phyloP scores from a whole-genome alignment of 2,329 filamentous ascomycete genomes.

The Colletotrichum horii region DNA sequence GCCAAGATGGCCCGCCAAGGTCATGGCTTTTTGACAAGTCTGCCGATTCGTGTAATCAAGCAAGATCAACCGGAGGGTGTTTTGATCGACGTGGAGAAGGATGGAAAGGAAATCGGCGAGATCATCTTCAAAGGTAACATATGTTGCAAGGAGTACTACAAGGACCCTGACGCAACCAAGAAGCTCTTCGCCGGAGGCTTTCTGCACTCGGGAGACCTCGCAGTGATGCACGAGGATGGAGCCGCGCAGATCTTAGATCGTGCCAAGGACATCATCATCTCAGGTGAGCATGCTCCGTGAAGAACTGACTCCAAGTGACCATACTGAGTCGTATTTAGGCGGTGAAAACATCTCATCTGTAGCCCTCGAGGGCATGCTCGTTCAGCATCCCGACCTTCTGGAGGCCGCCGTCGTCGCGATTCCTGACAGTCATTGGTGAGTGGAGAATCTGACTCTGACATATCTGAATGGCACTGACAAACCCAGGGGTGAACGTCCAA shows the following conservation, averaged over 20 bases:
- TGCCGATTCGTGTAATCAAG: constrained; percentile 84
- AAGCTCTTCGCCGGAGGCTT: constrained; percentile 89
- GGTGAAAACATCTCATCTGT: constrained; percentile 98
- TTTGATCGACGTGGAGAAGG: constrained; percentile 69
- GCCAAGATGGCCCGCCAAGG: constrained; percentile 92
- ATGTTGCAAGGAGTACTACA: constrained; percentile 90
- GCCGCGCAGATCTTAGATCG: constrained; percentile 86
- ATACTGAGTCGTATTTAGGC: constrained; percentile 52
- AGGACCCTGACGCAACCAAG: constrained; percentile 82
- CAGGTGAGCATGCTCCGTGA: constrained; percentile 57
- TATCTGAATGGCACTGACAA: neutral
- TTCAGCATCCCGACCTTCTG: constrained; percentile 85
- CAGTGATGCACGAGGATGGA: constrained; percentile 91
- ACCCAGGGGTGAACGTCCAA: constrained; percentile 78
- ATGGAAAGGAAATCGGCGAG: constrained; percentile 81
- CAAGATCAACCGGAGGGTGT: constrained; percentile 71
- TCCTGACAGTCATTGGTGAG: constrained; percentile 79
- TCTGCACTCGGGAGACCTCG: constrained; percentile 88
- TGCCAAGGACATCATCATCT: constrained; percentile 98
- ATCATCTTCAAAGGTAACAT: constrained; percentile 92
- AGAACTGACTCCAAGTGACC: neutral
- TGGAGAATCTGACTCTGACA: neutral
- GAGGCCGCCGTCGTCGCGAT: constrained; percentile 93
- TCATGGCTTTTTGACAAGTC: constrained; percentile 84
- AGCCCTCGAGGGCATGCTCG: constrained; percentile 87